Conservation (phyloP, 1,284 basidiomycete species). For the Ganoderma boninense region DNA sequence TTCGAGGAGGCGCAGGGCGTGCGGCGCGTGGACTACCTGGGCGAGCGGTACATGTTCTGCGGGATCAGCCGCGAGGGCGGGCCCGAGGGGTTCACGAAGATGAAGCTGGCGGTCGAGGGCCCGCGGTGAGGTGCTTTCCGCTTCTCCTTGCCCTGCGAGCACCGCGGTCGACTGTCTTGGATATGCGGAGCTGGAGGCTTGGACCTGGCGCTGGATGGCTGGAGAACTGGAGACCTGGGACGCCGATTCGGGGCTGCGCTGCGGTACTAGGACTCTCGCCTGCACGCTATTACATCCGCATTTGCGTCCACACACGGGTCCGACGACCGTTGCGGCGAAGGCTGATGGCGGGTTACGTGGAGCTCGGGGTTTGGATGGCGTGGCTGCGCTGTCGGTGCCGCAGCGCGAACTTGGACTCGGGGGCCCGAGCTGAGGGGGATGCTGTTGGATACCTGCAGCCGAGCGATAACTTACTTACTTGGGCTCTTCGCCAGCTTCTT, state of each 20-base stretch:
- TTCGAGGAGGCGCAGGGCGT: slow-evolving; percentile 57
- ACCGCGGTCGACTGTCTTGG: background rate
- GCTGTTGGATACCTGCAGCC: slow-evolving; percentile 3
- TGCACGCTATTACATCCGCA: background rate
- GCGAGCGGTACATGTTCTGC: slow-evolving; percentile 59
- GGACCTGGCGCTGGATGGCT: background rate
- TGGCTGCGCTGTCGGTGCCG: no score
- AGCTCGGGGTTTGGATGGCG: background rate
- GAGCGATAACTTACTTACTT: background rate
- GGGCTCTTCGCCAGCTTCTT: background rate
- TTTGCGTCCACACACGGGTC: no score
- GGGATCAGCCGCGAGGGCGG: slow-evolving; percentile 55
- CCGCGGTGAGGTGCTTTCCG: no score
- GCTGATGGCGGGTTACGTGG: background rate
- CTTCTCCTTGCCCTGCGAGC: no score
- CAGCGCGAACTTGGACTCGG: slow-evolving; percentile 1
- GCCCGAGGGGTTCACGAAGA: slow-evolving; percentile 48
- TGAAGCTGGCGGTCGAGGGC: slow-evolving; percentile 47
- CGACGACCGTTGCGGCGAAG: background rate
- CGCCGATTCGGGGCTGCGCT: background rate
- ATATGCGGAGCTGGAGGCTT: background rate
- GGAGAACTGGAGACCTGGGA: background rate
- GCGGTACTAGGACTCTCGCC: background rate
- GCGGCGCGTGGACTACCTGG: slow-evolving; percentile 57
- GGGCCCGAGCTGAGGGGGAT: background rate